These are phyloP conservation scores for Fusarium chlamydosporum DNA, from an alignment of 2,329 filamentous ascomycete genomes.

Conservation along the genomic window DNA sequence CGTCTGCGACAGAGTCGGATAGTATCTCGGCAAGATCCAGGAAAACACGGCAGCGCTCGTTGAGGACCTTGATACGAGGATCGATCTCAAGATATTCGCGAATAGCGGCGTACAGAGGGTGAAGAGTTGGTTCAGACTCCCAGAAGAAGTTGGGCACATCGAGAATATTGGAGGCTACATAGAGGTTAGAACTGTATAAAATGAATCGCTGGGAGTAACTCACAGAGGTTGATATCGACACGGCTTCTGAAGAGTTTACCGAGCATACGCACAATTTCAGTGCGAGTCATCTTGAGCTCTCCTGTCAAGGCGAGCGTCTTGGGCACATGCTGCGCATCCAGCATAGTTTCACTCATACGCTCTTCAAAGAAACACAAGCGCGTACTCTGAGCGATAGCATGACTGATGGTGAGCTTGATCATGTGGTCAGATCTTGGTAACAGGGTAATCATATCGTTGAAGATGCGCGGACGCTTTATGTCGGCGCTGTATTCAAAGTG, in stretches of 20 bases:
- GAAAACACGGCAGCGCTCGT: constrained; percentile 96
- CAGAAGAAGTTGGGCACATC: constrained; percentile 98
- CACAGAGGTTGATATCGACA: constrained; percentile 98
- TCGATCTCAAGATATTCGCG: constrained; percentile 99
- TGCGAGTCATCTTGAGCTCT: constrained; percentile 89
- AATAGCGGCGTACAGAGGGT: constrained; percentile 93
- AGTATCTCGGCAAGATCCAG: constrained; percentile 96
- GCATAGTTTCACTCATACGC: constrained; percentile 94
- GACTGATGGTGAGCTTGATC: constrained; percentile 98
- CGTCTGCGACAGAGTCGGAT: constrained; percentile 90
- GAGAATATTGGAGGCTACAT: constrained; percentile 88
- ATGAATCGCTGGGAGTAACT: constrained; percentile 55
- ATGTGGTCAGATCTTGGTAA: constrained; percentile 93
- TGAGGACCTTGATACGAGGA: constrained; percentile 93
- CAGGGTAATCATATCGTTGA: constrained; percentile 99
- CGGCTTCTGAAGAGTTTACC: constrained; percentile 92
- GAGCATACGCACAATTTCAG: constrained; percentile 92
- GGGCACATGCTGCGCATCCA: constrained; percentile 91
- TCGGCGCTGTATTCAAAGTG: constrained; percentile 96
- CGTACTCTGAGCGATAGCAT: constrained; percentile 97
- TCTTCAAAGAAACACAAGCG: constrained; percentile 97
- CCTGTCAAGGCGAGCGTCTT: constrained; percentile 90
- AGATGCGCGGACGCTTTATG: constrained; percentile 89
- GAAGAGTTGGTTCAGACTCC: constrained; percentile 95
- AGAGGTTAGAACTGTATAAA: constrained; percentile 30